Base-by-base conservation (phyloP, 768 basidiomycete species). In the Sporobolomyces roseus region DNA sequence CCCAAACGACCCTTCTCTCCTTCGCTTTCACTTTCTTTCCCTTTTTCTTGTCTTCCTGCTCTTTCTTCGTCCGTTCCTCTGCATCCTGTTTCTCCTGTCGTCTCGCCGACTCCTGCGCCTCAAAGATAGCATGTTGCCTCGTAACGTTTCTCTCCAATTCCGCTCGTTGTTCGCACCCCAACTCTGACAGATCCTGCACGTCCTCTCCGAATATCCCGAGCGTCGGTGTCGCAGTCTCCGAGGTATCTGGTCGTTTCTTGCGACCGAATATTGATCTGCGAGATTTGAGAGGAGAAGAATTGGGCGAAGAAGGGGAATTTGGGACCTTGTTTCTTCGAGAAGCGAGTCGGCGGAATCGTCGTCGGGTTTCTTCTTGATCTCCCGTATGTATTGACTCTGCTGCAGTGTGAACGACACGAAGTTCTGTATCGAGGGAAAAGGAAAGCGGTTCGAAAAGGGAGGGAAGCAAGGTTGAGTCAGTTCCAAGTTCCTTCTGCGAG, bases 381-480 rank as follows among this genome's bases (percentile, higher is more conserved):
- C 89, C 89, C 78, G 93, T 90, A 69, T 90, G 88, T 73, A 96
- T 87, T 45, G 90, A 90, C 23, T 89, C 91, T 3, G 89, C 88
- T 23, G 93, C 93, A 1, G 93, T 96, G 75, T 88, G 87, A n/a
- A 92, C 90, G 1, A 91, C 93, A 60, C 90, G 86, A 55, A 97
- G 83, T 41, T 65, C 71, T 73, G 67, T 1, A 23, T 7, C 36
- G 30, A 14, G n/a, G 6, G 62, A 32, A 51, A 33, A n/a, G 10
- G 4, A 25, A 27, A 27, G 49, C n/a, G n/a, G n/a, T n/a, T n/a
- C n/a, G n/a, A n/a, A n/a, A n/a, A n/a, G n/a, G n/a, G n/a, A n/a
- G n/a, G n/a, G n/a, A n/a, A n/a, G n/a, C n/a, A n/a, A n/a, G n/a
- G n/a, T n/a, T n/a, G 49, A 50, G 49, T 50, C 49, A 50, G 49